Conservation (phyloP, 257 asterid genomes). For the Apocynum venetum region DNA sequence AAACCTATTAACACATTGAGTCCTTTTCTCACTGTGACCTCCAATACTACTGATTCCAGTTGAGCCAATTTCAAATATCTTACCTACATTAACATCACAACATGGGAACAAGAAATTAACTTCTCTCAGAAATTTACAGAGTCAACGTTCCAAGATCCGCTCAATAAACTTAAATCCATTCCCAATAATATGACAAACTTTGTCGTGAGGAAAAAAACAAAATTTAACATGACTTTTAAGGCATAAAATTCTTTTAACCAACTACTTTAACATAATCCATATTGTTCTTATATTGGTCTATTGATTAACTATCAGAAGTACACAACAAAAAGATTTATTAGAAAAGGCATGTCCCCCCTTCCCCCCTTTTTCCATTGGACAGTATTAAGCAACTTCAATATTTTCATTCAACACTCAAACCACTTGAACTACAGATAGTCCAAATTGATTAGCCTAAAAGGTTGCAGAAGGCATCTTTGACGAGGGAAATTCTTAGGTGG, state of each 20-base stretch:
- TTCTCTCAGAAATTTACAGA: background rate
- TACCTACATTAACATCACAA: constrained; percentile 41
- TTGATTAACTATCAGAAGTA: background rate
- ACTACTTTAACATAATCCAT: background rate
- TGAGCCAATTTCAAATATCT: constrained; percentile 73
- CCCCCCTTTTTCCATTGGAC: background rate
- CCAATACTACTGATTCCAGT: constrained; percentile 88
- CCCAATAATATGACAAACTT: background rate
- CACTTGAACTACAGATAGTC: background rate
- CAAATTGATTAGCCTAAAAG: background rate
- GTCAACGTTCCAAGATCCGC: background rate
- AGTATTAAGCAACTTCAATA: background rate
- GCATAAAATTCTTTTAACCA: background rate
- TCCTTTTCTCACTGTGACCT: constrained; percentile 67
- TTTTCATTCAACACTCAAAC: background rate
- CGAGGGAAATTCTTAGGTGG: too few species aligned
- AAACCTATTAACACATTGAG: constrained; percentile 57
- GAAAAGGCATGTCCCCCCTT: background rate
- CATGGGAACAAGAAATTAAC: background rate
- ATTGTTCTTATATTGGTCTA: background rate
- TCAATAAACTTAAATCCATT: background rate
- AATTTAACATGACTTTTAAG: background rate
- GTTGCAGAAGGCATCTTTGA: background rate
- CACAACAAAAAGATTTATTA: background rate
- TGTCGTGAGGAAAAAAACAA: background rate